A percentile compares a stretch with the other conserved stretches of the same genome.
phyloP scores from a whole-genome alignment of 106 monocot genomes.

The Dendrobium huoshanense region DNA sequence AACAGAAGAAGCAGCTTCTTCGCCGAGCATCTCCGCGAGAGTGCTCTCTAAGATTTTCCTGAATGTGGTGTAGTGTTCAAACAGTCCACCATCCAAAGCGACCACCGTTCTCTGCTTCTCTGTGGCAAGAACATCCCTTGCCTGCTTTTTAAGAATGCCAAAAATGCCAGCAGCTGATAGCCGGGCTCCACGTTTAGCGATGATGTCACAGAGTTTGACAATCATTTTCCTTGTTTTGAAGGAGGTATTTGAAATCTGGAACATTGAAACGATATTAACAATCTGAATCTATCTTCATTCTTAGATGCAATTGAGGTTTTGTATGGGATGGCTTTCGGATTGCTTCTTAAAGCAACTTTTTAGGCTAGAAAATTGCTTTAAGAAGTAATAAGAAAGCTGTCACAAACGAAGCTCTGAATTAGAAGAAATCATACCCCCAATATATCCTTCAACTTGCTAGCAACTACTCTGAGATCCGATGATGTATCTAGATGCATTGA shows the following conservation, averaged over 20 bases:
- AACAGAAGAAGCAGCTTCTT: conserved; percentile 45
- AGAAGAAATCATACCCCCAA: conserved; percentile 51
- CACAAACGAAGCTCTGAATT: too few species aligned
- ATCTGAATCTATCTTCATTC: neutral
- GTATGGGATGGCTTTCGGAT: too few species aligned
- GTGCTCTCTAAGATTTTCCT: conserved; percentile 52
- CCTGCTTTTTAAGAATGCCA: conserved; percentile 82
- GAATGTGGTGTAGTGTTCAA: conserved; percentile 77
- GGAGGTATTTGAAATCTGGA: conserved; percentile 47
- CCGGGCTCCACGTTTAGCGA: conserved; percentile 67
- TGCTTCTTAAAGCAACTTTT: too few species aligned
- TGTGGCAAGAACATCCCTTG: conserved; percentile 21
- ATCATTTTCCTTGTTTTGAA: conserved; percentile 63
- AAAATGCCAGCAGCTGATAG: conserved; percentile 80
- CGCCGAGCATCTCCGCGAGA: conserved; percentile 67
- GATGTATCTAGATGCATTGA: conserved; percentile 94
- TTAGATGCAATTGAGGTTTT: too few species aligned
- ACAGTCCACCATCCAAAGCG: conserved; percentile 93
- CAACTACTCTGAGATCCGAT: conserved; percentile 71
- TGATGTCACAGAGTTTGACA: conserved; percentile 56
- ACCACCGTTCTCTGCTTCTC: conserved; percentile 50
- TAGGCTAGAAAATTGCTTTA: too few species aligned
- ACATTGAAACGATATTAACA: neutral
- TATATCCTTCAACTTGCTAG: conserved; percentile 59
- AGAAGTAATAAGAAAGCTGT: too few species aligned